Base-by-base conservation (phyloP, 257 asterid species). In the Forsythia suspensa region DNA sequence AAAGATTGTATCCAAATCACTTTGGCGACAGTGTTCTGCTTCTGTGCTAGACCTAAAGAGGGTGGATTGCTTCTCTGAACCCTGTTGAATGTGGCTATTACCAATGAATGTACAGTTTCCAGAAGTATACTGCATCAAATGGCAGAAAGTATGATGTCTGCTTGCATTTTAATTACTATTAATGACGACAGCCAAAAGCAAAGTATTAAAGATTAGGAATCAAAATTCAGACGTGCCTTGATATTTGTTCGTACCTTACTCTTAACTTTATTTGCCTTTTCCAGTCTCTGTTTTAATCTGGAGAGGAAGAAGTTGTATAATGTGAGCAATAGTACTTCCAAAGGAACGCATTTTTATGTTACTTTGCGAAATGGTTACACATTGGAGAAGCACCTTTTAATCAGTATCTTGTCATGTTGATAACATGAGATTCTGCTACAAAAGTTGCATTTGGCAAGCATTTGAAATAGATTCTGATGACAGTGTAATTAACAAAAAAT, bases 381-480 rank as follows among this genome's bases (percentile, higher is more conserved):
- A 55, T 55, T 55, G 65, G 9, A 18, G 65, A 55, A 55, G 1
- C 11, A 55, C 3, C 37, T 24, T 59, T 63, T 10, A 11, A 3
- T n/a, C 20, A 21, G 2, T 29, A 24, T 63, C 18, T 63, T 29
- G 70, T 40, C 70, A 63, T 12, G 40, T 10, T 63, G 70, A 63
- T 4, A 11, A 63, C 15, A 24, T 9, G 70, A 29, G 15, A 21
- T 29, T 29, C 38, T 63, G 16, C 40, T 24, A 63, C 12, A 29
- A 63, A 63, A 9, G 40, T 63, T 24, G 70, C 70, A 9, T 63
- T 63, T 63, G 38, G 29, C 39, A 29, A 29, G 70, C 70, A 63
- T 63, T 59, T 63, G 40, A 63, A 63, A 29, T 63, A 29, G 70
- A 57, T 75, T 51, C 70, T 59, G 63, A 80, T 71, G 40, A 61